Evolutionary conservation across 768 basidiomycete species (phyloP), one percentile per base, ranked within the genome.

Genomic region (Cubamyces lactineus): DNA sequence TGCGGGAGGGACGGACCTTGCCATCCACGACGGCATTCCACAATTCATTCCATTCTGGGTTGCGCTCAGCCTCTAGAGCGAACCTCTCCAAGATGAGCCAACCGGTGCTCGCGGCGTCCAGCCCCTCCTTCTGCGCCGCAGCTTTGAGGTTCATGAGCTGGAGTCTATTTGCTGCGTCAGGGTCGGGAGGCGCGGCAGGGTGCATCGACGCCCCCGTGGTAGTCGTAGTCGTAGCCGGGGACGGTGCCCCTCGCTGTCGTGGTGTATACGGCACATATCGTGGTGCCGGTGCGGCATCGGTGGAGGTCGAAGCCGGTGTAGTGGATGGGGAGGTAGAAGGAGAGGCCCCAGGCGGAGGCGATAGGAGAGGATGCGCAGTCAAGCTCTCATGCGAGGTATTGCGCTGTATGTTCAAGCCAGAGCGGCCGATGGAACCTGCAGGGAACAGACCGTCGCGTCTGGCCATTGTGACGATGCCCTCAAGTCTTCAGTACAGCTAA

Each of bases 251-350:
- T 46, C 88, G 84, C 45, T 91, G 90, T 23, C 87, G 76, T 0
- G 91, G 91, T 0, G 89, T 92, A 66, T 93, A 92, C 1, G 90
- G 86, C 1, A 88, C 83, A 75, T 92, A 93, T 63, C 81, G 80
- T 12, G 84, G 78, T 3, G 46, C 64, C 48, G 52, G 62, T 53
- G 30, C 53, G 52, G 59, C 15, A 11, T 42, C 53, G 24, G 47
- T 16, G 4, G 63, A 23, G 21, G 57, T 46, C 1, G 40, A 13
- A 0, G 41, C 21, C 1, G 54, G 49, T 15, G 66, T 34, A 6
- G 70, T 53, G 67, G 73, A 65, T 55, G 77, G 30, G 63, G 73
- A 63, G 16, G 69, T 69, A 21, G 70, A 65, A 17, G 74, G 67
- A 15, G 62, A 50, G n/a, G 57, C 12, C 8, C 42, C 55, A 7